Conservation (phyloP, 2,329 filamentous ascomycete genomes). For the Trichoderma aggressivum region DNA sequence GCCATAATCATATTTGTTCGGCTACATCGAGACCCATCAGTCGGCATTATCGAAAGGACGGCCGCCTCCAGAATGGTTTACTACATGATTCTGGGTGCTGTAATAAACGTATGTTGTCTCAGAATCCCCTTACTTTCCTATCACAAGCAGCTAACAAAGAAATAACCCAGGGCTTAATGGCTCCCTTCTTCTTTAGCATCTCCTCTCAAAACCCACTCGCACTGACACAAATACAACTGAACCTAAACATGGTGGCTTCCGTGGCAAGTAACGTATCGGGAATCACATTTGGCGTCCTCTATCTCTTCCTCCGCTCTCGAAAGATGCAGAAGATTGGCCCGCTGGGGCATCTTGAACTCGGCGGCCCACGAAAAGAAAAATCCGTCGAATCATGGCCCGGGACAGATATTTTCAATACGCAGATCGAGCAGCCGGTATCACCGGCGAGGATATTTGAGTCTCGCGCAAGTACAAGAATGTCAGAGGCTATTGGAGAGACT, state of each 20-base stretch:
- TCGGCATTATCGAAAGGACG: constrained; percentile 58
- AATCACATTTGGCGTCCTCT: constrained; percentile 61
- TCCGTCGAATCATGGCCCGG: constrained; percentile 11
- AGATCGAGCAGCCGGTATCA: constrained; percentile 24
- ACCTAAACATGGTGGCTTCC: constrained; percentile 59
- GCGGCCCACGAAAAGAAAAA: constrained; percentile 36
- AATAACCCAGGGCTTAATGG: constrained; percentile 48
- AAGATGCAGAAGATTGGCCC: constrained; percentile 53
- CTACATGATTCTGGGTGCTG: constrained; percentile 56
- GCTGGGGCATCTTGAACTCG: constrained; percentile 41
- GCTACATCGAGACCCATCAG: constrained; percentile 50
- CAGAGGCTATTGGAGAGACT: background rate
- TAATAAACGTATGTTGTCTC: constrained; percentile 51
- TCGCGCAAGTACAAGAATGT: background rate
- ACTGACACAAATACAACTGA: constrained; percentile 37
- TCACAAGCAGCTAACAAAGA: background rate
- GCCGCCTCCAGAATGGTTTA: constrained; percentile 68
- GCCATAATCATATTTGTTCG: constrained; percentile 55
- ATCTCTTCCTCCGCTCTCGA: constrained; percentile 64
- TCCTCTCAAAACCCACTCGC: constrained; percentile 42
- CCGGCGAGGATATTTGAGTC: constrained; percentile 12
- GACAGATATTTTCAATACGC: constrained; percentile 22
- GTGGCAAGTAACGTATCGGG: constrained; percentile 65
- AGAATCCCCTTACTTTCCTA: background rate
- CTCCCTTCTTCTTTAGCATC: constrained; percentile 62